A percentile compares a stretch with the other conserved stretches of the same genome.
These are phyloP conservation scores for Kazachstania martiniae DNA, from an alignment of 805 yeast genomes.

Conservation along the genomic window DNA sequence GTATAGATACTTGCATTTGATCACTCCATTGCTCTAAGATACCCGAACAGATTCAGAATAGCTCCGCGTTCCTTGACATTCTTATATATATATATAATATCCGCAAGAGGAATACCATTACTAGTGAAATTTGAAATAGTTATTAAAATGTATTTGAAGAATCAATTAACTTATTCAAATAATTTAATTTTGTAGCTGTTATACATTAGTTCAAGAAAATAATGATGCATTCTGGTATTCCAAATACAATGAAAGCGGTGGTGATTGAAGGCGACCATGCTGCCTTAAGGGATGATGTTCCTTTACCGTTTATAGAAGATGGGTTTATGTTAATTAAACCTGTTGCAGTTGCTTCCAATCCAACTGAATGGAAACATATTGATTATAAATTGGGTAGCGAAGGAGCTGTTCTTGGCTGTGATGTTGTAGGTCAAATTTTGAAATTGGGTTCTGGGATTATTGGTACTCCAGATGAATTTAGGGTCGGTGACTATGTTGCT, in stretches of 20 bases:
- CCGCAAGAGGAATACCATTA: no score
- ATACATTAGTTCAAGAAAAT: background rate
- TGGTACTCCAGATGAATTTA: conserved; percentile 13
- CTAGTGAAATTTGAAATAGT: no score
- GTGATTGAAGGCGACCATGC: conserved; percentile 29
- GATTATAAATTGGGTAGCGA: conserved; percentile 30
- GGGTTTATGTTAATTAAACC: conserved; percentile 37
- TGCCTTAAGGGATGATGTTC: conserved; percentile 19
- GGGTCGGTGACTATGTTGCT: conserved; percentile 46
- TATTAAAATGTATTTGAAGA: no score
- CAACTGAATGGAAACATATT: conserved; percentile 61
- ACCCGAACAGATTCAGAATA: no score
- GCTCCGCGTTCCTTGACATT: no score
- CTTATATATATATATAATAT: no score
- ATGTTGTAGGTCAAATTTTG: conserved; percentile 48
- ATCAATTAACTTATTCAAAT: no score
- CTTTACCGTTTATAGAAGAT: conserved; percentile 30
- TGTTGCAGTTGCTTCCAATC: conserved; percentile 50
- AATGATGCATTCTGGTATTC: conserved; percentile 11
- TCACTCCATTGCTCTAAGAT: no score
- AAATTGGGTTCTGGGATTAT: conserved; percentile 35
- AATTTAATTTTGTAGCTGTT: background rate
- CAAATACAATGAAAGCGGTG: conserved; percentile 33
- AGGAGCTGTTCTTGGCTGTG: conserved; percentile 49
- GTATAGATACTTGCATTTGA: no score